Conservation (phyloP, 371 early-diverging fungal species). For the Gilbertella persicaria region DNA sequence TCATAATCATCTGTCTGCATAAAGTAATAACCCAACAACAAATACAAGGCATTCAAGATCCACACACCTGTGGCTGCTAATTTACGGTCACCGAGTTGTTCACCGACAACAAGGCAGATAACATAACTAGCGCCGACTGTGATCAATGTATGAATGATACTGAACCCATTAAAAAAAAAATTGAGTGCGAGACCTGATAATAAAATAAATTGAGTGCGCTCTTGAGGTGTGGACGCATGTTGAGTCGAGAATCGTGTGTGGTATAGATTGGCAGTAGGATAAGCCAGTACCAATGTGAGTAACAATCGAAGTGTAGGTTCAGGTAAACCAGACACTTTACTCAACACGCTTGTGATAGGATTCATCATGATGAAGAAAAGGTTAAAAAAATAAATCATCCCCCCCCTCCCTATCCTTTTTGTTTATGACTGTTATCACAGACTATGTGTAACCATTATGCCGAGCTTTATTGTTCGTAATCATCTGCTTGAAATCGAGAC, state of each 20-base stretch:
- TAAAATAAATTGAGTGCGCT: conserved; percentile 56
- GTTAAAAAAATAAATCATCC: not conserved
- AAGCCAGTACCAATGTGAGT: conserved; percentile 52
- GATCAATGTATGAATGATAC: conserved; percentile 60
- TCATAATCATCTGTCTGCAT: conserved; percentile 64
- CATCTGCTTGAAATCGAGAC: not conserved
- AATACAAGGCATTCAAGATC: conserved; percentile 63
- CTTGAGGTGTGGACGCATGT: conserved; percentile 35
- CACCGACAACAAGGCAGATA: conserved; percentile 40
- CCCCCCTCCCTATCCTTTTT: conserved; percentile 1
- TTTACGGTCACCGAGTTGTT: conserved; percentile 39
- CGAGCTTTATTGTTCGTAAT: no score
- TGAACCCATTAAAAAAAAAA: conserved; percentile 60
- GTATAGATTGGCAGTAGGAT: conserved; percentile 52
- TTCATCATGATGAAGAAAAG: conserved; percentile 21
- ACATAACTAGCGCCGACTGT: conserved; percentile 58
- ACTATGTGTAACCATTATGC: no score
- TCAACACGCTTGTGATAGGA: conserved; percentile 28
- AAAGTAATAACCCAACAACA: conserved; percentile 58
- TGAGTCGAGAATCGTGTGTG: conserved; percentile 31
- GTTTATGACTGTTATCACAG: not conserved
- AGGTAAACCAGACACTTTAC: conserved; percentile 53
- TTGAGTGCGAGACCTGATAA: conserved; percentile 54
- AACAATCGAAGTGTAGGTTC: conserved; percentile 61
- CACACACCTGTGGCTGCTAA: conserved; percentile 51